phyloP scores from a whole-genome alignment of 352 stramenopile species.

The Pythium sukuiense region DNA sequence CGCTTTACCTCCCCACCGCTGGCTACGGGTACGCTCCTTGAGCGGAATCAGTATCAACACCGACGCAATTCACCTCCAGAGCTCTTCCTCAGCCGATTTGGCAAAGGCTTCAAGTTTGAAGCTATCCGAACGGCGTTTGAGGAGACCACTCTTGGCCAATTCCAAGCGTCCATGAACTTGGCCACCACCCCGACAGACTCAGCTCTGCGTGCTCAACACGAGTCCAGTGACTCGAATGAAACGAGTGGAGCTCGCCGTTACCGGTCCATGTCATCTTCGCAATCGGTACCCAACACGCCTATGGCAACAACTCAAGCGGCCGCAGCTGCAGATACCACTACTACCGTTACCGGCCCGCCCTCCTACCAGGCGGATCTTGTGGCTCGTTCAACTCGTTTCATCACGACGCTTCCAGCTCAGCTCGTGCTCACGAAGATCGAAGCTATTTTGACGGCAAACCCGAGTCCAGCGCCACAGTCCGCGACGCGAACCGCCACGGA shows the following conservation, averaged over 20 bases:
- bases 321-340: neutral
- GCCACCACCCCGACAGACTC: slow-evolving; percentile 14
- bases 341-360: slow-evolving; percentile 28
- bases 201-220: slow-evolving; percentile 1
- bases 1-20: slow-evolving; percentile 59
- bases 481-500: slow-evolving; percentile 16
- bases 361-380: slow-evolving; percentile 63
- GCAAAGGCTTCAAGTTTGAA: slow-evolving; percentile 48
- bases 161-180: slow-evolving; percentile 15
- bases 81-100: slow-evolving; percentile 57
- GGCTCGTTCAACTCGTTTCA: slow-evolving; percentile 67
- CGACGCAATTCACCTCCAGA: slow-evolving; percentile 71
- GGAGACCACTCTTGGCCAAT: slow-evolving; percentile 26
- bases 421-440: slow-evolving; percentile 74
- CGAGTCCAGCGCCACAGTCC: slow-evolving; percentile 37
- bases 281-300: slow-evolving; percentile 25
- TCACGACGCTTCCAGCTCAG: slow-evolving; percentile 60
- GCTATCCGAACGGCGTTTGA: slow-evolving; percentile 35
- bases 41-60: slow-evolving; percentile 33
- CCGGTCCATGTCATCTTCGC: slow-evolving; percentile 11
- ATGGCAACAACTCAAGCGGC: neutral
- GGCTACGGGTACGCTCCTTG: slow-evolving; percentile 37
- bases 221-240: neutral
- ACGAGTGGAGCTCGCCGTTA: neutral
- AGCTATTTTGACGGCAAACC: slow-evolving; percentile 39